Evolutionary conservation across 495 filamentous ascomycete species (phyloP), one percentile per base, ranked within the genome.

Genomic region (Lophium mytilinum): DNA sequence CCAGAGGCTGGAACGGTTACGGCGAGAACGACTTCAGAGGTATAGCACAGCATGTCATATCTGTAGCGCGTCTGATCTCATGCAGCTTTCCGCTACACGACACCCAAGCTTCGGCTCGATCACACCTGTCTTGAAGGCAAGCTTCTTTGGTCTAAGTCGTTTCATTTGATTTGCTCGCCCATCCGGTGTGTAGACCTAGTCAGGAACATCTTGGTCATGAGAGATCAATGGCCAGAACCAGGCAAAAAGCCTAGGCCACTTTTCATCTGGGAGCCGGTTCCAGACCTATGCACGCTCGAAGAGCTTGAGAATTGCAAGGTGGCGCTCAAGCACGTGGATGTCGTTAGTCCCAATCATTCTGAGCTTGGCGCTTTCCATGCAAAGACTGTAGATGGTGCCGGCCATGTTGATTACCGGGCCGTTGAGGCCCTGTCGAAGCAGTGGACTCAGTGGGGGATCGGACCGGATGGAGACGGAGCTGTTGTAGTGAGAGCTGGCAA

Each of bases 231-330:
- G 37, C 35, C 39, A 10, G 37, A 48, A 3, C 9, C 34, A 15
- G 46, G 19, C 40, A 43, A 35, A 39, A 50, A 50, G 6, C 17
- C 12, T 0, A 50, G 12, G 62, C 90, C 88, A 1, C 68, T 93
- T 11, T 85, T 96, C 68, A 81, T 96, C 39, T 98, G 93, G 93
- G 93, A 98, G 67, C 93, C 93, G 4, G 85, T 96, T 3, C 93
- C 94, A 10, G 89, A 94, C 66, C 79, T 87, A 1, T 96, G 93
- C 68, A 82, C 77, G 0, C 87, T 89, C 0, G 79, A 82, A 57
- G 83, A 96, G 69, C 76, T 90, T 49, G 73, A 83, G 1, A 85
- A 81, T 56, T 87, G 85, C 72, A 80, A 85, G 36, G 80, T 85
- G 51, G 83, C 83, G 14, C 78, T 88, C 21, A 76, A 76, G n/a